phyloP scores from a whole-genome alignment of 78 protist genomes.

The Polysphondylium violaceum region DNA sequence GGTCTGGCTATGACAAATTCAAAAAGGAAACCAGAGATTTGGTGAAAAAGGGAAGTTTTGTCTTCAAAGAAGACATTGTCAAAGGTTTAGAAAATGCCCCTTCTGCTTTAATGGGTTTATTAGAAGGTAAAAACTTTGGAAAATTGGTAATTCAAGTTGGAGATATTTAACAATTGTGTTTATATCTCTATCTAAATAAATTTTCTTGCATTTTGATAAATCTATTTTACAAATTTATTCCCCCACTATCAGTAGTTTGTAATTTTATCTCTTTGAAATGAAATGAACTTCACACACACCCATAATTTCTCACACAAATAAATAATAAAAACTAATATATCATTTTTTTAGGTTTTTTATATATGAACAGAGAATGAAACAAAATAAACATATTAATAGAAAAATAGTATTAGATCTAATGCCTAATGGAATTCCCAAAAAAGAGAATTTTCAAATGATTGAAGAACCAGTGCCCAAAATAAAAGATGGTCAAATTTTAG shows the following conservation, averaged over 20 bases:
- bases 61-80: conserved; percentile 22
- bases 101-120: conserved; percentile 24
- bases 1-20: background rate
- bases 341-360: no score
- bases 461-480: background rate
- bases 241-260: no score
- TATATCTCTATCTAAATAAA: no score
- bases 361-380: background rate
- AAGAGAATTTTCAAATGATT: background rate
- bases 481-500: background rate
- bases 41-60: background rate
- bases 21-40: background rate
- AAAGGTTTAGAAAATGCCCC: conserved; percentile 70
- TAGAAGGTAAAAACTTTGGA: no score
- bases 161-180: background rate
- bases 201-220: no score
- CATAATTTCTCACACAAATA: no score
- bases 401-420: no score
- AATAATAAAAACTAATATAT: background rate
- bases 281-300: background rate
- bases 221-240: no score
- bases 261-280: background rate
- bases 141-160: no score
- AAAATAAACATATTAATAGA: background rate
- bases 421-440: background rate